Percentiles rank a stretch among this genome's conserved stretches.
These are phyloP conservation scores for Lentinula sp. DNA, from an alignment of 768 basidiomycete genomes.

Conservation along the genomic window DNA sequence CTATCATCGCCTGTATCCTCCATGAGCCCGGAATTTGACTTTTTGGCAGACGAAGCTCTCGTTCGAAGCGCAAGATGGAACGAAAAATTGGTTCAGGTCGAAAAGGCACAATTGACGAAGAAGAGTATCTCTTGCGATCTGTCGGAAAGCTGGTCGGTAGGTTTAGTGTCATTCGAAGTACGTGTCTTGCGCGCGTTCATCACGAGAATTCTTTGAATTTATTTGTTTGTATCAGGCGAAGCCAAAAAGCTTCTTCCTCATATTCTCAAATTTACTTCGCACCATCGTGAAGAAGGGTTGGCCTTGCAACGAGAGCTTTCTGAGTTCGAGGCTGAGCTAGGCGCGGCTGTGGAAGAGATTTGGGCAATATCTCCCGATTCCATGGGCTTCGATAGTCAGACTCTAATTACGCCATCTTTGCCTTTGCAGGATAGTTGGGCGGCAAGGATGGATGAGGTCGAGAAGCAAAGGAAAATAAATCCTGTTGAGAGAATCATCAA, in stretches of 20 bases:
- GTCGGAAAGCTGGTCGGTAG: conserved; percentile 67
- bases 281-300: conserved; percentile 62
- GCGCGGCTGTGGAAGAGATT: conserved; percentile 52
- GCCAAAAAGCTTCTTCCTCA: conserved; percentile 66
- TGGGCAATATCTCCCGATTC: conserved; percentile 32
- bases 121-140: conserved; percentile 86
- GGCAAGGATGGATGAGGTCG: conserved; percentile 46
- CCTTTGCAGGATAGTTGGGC: conserved; percentile 38
- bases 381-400: neutral
- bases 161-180: conserved; percentile 60
- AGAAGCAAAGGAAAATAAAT: conserved; percentile 39
- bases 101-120: conserved; percentile 95
- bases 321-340: conserved; percentile 52
- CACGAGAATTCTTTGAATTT: neutral
- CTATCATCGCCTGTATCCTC: neutral
- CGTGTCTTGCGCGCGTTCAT: conserved; percentile 8
- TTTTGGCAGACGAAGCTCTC: conserved; percentile 56
- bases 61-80: conserved; percentile 80
- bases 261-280: conserved; percentile 59
- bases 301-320: conserved; percentile 56
- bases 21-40: neutral
- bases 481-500: conserved; percentile 48
- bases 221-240: conserved; percentile 47
- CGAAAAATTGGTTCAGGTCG: conserved; percentile 83
- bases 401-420: neutral